Percentiles rank a stretch among this genome's conserved stretches.
phyloP scores from a whole-genome alignment of 768 basidiomycete genomes.

The Austroboletus festivus region DNA sequence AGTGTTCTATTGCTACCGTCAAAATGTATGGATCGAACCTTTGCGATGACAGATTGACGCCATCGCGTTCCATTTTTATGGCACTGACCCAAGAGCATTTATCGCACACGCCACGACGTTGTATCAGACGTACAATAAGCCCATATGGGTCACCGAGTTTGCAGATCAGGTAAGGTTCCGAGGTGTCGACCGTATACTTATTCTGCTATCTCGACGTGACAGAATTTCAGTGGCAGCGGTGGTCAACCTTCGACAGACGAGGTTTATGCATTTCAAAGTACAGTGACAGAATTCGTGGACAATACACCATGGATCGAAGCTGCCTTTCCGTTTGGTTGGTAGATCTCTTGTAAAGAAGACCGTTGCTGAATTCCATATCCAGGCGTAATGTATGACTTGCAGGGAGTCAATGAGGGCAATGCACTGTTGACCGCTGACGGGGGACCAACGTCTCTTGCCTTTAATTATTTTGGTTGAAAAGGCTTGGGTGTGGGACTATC shows the following conservation, averaged over 20 bases:
- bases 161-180: conserved; percentile 54
- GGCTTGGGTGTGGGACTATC: too few relatives aligned
- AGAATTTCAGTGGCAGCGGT: conserved; percentile 54
- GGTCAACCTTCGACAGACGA: conserved; percentile 39
- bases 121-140: conserved; percentile 43
- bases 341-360: background rate
- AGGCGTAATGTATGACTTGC: conserved; percentile 58
- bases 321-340: conserved; percentile 65
- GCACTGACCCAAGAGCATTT: conserved; percentile 47
- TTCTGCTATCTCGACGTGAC: background rate
- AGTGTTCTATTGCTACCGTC: conserved; percentile 15
- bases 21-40: background rate
- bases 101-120: conserved; percentile 48
- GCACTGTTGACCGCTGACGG: conserved; percentile 46
- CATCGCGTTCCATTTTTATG: conserved; percentile 74
- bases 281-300: conserved; percentile 46
- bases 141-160: conserved; percentile 67
- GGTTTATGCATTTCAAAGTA: conserved; percentile 47
- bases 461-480: conserved; percentile 46
- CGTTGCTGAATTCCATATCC: background rate
- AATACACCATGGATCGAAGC: conserved; percentile 32
- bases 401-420: conserved; percentile 55
- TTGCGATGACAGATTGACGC: conserved; percentile 48
- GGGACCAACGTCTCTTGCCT: conserved; percentile 54
- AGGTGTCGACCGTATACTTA: background rate